A percentile compares a stretch with the other conserved stretches of the same genome.
Conservation (phyloP, 2,329 filamentous ascomycete species). For the Fusarium coffeatum region DNA sequence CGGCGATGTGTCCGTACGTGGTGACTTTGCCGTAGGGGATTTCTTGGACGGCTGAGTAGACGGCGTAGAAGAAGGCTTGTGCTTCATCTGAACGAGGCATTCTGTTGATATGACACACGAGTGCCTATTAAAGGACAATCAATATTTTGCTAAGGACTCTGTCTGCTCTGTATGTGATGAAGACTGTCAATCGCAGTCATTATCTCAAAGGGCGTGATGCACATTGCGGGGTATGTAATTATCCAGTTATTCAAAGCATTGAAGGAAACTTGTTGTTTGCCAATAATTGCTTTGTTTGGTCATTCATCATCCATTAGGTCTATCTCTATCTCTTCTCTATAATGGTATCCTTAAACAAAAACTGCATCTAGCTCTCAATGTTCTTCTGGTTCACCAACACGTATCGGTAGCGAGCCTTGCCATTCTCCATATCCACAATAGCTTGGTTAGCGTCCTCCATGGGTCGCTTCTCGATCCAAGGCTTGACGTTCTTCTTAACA, state of each 20-base stretch:
- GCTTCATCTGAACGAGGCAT: slow-evolving; percentile 82
- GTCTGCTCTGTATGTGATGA: not conserved
- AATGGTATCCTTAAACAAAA: not conserved
- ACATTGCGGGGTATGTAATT: slow-evolving; percentile 39
- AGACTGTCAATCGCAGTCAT: not conserved
- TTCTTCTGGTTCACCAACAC: slow-evolving; percentile 58
- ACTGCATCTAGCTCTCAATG: slow-evolving; percentile 8
- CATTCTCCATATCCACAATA: slow-evolving; percentile 65
- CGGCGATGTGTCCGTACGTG: slow-evolving; percentile 85
- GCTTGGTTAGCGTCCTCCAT: slow-evolving; percentile 67
- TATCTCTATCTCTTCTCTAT: slow-evolving; percentile 20
- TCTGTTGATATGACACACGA: not conserved
- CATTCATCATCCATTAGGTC: slow-evolving; percentile 7
- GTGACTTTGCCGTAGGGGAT: slow-evolving; percentile 87
- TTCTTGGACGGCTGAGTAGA: slow-evolving; percentile 87
- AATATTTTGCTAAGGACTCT: not conserved
- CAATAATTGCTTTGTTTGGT: slow-evolving; percentile 20
- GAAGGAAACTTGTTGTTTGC: not conserved
- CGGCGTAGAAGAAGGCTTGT: slow-evolving; percentile 77
- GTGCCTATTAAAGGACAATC: not conserved
- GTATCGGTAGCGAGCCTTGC: slow-evolving; percentile 62
- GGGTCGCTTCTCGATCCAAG: slow-evolving; percentile 66
- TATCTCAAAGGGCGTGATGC: slow-evolving; percentile 26
- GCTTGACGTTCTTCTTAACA: slow-evolving; percentile 66
- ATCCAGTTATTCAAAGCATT: not conserved